Percentiles rank a stretch among this genome's conserved stretches.
These are phyloP conservation scores for Rheum nobile DNA, from an alignment of 148 eudicot species.

Conservation along the genomic window DNA sequence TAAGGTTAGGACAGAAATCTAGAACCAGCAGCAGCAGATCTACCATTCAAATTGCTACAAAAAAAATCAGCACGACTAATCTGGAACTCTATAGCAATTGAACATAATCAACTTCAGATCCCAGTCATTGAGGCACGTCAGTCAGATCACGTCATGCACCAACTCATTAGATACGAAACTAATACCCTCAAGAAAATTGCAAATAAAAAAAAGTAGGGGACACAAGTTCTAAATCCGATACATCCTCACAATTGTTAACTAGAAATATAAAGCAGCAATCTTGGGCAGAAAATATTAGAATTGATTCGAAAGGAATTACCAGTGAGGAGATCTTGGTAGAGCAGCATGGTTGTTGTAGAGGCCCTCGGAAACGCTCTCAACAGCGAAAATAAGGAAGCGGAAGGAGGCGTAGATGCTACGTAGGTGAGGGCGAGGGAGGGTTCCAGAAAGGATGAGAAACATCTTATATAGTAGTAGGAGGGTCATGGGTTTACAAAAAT, in stretches of 20 bases:
- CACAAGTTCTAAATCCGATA: background rate
- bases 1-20: background rate
- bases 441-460: background rate
- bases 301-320: constrained; percentile 13
- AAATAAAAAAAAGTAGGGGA: background rate
- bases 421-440: background rate
- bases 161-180: background rate
- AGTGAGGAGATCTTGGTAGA: constrained; percentile 32
- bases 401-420: constrained; percentile 1
- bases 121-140: background rate
- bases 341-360: constrained; percentile 25
- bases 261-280: background rate
- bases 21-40: background rate
- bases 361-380: background rate
- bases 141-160: background rate
- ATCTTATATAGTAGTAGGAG: too few relatives aligned
- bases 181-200: background rate
- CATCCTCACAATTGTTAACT: background rate
- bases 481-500: too few relatives aligned
- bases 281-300: background rate
- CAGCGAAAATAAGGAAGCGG: background rate
- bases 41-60: background rate
- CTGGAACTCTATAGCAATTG: background rate
- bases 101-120: background rate
- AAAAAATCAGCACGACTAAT: background rate